Evolutionary conservation across 225 moss, liverwort and hornwort genomes (phyloP), one percentile per base, ranked within the genome.

Genomic region (Takakia lepidozioides): DNA sequence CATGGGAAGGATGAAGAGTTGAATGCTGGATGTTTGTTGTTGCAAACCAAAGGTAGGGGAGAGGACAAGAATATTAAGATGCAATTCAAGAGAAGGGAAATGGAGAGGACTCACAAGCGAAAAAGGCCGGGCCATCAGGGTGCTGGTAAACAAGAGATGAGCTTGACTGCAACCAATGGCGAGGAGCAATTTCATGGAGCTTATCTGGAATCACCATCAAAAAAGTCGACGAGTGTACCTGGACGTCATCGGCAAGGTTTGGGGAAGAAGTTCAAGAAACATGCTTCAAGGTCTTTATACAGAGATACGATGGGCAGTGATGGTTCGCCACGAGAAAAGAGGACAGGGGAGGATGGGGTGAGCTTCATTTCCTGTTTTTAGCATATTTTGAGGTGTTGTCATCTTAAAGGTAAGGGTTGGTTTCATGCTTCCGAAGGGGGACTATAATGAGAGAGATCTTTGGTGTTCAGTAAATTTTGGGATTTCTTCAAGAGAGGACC

Each of bases 321-420:
- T 43, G 67, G 51, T 16, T 30, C 66, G 54, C 72, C 55, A 36
- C 69, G 64, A 67, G 46, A 69, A 11, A 82, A 98, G 73, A 83
- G 72, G 36, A 87, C 84, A 54, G 95, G 90, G 46, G 87, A 84
- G 52, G 95, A 98, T 70, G 95, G 95, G 78, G 95, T 98, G 78
- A 87, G 95, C 55, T 26, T 51, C 21, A 36, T 1, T 17, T 38
- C 49, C 18, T 43, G 21, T 1, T 43, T 43, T n/a, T n/a, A n/a
- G n/a, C n/a, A n/a, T n/a, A n/a, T n/a, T n/a, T n/a, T n/a, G n/a
- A n/a, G n/a, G n/a, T n/a, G n/a, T n/a, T n/a, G n/a, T n/a, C n/a
- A n/a, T n/a, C n/a, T n/a, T n/a, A n/a, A n/a, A n/a, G n/a, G n/a
- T n/a, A n/a, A n/a, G n/a, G n/a, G n/a, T n/a, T n/a, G n/a, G n/a